A percentile compares a stretch with the other conserved stretches of the same genome.
Conservation (phyloP, 208 protist species). For the Crithidia mellificae region DNA sequence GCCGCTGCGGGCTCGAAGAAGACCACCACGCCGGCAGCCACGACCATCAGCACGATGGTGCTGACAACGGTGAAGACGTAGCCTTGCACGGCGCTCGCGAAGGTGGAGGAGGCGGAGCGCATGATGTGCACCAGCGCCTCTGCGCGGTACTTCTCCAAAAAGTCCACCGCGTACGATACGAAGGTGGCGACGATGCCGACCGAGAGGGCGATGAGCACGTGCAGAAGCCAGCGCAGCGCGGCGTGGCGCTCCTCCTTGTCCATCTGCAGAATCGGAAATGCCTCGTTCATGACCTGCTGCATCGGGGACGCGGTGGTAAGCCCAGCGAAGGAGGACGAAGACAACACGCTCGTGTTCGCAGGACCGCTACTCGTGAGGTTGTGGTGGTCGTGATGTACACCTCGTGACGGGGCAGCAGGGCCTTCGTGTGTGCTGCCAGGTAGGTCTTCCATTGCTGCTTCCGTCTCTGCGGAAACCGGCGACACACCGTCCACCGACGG, state of each 20-base stretch:
- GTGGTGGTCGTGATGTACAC: not conserved
- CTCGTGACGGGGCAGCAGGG: not conserved
- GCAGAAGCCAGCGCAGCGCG: slow-evolving; percentile 77
- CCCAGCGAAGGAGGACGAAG: not conserved
- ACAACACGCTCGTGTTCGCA: no score
- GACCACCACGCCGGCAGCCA: slow-evolving; percentile 71
- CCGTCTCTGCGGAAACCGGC: slow-evolving; percentile 15
- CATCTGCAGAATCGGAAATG: slow-evolving; percentile 34
- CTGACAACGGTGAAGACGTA: slow-evolving; percentile 52
- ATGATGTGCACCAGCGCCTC: slow-evolving; percentile 50
- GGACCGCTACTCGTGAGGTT: not conserved
- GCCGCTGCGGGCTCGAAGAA: slow-evolving; percentile 85
- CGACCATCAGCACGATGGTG: slow-evolving; percentile 50
- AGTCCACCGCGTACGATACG: slow-evolving; percentile 69
- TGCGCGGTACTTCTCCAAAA: slow-evolving; percentile 60
- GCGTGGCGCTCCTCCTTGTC: slow-evolving; percentile 60
- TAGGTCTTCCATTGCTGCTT: not conserved
- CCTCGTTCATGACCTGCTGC: slow-evolving; percentile 11
- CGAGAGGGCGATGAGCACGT: slow-evolving; percentile 82
- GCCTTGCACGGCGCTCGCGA: slow-evolving; percentile 41
- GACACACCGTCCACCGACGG: slow-evolving; percentile 9
- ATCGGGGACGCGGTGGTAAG: not conserved
- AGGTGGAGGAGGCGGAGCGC: not conserved
- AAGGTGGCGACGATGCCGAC: slow-evolving; percentile 75
- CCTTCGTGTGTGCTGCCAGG: no score